Evolutionary conservation across 2,329 filamentous ascomycete genomes (phyloP), one percentile per base, ranked within the genome.

Genomic region (Nigrospora sphaerica): DNA sequence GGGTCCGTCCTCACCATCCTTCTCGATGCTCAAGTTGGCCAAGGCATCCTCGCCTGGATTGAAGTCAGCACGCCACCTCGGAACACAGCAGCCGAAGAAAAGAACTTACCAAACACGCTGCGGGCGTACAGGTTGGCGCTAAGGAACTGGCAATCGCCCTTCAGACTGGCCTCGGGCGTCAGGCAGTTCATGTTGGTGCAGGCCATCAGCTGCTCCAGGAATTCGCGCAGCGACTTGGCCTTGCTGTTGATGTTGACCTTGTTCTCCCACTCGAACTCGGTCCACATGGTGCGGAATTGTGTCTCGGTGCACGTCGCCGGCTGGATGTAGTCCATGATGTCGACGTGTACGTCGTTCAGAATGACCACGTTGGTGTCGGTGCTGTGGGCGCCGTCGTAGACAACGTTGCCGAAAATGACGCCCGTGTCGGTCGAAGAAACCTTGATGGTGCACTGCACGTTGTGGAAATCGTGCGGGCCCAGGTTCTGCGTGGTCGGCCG

Each of bases 171-270:
- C 62, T 97, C 93, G 3, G 93, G 93, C 7, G 93, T 98, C 60
- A 98, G 72, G 67, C 93, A 98, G 65, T 85, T 93, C 93, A 98
- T 98, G 69, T 98, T 97, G 45, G 93, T 98, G 65, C 87, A 92
- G 51, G 90, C 89, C 93, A 97, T 97, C 50, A 98, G 74, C 64
- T 95, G 86, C 57, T 88, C 85, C 53, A 98, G 72, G 80, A 98
- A 98, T 17, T 95, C 89, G 42, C 92, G 82, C 50, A 98, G 75
- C 28, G 81, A 86, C 74, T 92, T 95, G 55, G 88, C 89, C 76
- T 96, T 97, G 53, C 88, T 95, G 71, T 96, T 96, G 72, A 98
- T 97, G 72, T 98, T 98, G 68, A 98, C 92, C 80, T 98, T 98
- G 74, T 98, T 98, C 76, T 98, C 93, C 93, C 93, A 98, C 66